Evolutionary conservation across 495 filamentous ascomycete species (phyloP).

Genomic region (Talaromyces liani): DNA sequence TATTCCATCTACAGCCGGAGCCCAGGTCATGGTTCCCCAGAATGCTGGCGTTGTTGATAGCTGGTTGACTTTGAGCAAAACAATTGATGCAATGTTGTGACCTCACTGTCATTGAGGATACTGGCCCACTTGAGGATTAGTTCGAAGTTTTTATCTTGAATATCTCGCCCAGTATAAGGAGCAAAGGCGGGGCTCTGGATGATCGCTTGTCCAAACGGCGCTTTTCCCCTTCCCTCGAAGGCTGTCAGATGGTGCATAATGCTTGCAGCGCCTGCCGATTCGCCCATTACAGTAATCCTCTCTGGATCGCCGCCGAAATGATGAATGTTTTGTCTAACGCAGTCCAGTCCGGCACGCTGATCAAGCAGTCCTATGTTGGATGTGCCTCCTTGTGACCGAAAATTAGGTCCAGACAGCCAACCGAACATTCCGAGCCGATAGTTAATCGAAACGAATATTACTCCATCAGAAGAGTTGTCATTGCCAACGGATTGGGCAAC

Average conservation of each 20-base stretch:
- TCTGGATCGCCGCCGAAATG: background rate
- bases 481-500: background rate
- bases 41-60: too few species aligned
- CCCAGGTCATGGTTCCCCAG: too few species aligned
- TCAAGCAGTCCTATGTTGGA: background rate
- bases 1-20: too few species aligned
- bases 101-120: too few species aligned
- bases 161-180: background rate
- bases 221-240: background rate
- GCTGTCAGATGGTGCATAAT: too few species aligned
- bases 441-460: background rate
- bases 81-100: too few species aligned
- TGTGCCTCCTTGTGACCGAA: background rate
- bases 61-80: too few species aligned
- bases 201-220: background rate
- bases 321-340: background rate
- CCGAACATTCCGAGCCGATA: background rate
- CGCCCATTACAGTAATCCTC: background rate
- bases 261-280: too few species aligned
- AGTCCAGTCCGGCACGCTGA: background rate
- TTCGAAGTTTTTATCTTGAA: background rate
- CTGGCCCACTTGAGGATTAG: too few species aligned
- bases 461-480: background rate
- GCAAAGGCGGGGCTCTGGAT: background rate
- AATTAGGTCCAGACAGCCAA: background rate